Conservation (phyloP, 1,284 basidiomycete species). For the Neonothopanus nambi region DNA sequence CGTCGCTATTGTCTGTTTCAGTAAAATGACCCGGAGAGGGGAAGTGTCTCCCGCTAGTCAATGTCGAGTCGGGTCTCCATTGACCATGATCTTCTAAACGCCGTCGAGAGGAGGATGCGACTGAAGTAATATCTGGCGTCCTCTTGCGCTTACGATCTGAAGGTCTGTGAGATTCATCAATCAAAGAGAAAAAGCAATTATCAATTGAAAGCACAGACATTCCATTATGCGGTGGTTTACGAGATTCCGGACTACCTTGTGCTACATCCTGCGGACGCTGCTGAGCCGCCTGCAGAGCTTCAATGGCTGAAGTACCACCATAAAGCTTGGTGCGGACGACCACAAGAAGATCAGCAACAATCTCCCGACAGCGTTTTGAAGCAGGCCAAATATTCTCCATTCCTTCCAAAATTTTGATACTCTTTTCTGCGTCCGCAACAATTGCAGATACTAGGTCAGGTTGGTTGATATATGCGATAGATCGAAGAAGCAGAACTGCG, state of each 20-base stretch:
- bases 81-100: slow-evolving; percentile 8
- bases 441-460: slow-evolving; percentile 18
- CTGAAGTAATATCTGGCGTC: neutral
- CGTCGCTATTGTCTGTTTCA: neutral
- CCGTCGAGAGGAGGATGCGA: slow-evolving; percentile 9
- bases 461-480: slow-evolving; percentile 19
- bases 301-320: slow-evolving; percentile 10
- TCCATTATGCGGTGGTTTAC: neutral
- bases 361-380: slow-evolving; percentile 20
- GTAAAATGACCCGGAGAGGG: neutral
- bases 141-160: slow-evolving; percentile 5
- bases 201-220: neutral
- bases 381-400: slow-evolving; percentile 20
- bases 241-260: neutral
- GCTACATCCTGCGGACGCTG: neutral
- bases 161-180: neutral
- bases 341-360: slow-evolving; percentile 20
- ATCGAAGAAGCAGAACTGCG: slow-evolving; percentile 21
- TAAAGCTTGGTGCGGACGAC: slow-evolving; percentile 18
- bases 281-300: slow-evolving; percentile 11
- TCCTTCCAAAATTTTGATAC: slow-evolving; percentile 17
- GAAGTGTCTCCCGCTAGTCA: neutral
- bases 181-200: neutral
- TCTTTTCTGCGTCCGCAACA: slow-evolving; percentile 21
- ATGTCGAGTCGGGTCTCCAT: neutral